Conservation (phyloP, 2,329 filamentous ascomycete genomes). For the Fusarium sublunatum region DNA sequence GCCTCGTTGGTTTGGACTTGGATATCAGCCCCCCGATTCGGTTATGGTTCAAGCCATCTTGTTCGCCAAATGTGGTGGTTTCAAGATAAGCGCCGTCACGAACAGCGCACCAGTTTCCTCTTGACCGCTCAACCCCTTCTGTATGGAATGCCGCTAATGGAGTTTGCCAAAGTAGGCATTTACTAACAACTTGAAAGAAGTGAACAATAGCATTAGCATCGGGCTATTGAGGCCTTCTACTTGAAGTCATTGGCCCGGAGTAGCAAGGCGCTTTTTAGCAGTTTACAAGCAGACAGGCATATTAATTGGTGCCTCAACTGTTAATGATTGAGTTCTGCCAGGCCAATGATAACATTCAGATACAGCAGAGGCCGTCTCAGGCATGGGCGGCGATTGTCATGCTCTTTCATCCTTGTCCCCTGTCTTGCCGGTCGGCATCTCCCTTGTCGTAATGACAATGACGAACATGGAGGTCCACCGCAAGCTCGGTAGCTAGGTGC, state of each 20-base stretch:
- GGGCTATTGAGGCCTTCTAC: not conserved
- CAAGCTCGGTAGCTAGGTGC: conserved; percentile 46
- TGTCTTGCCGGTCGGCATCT: conserved; percentile 17
- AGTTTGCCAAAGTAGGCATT: not conserved
- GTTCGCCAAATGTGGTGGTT: not conserved
- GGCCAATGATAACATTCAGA: conserved; percentile 8
- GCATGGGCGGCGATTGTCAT: conserved; percentile 23
- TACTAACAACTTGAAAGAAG: not conserved
- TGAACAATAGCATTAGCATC: not conserved
- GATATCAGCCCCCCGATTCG: conserved; percentile 11
- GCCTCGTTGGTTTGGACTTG: conserved; percentile 5
- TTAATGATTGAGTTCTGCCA: not conserved
- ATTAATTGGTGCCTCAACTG: not conserved
- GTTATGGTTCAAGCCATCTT: conserved; percentile 4
- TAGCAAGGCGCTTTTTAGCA: not conserved
- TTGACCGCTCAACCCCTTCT: not conserved
- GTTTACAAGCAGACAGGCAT: not conserved
- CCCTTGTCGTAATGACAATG: conserved; percentile 41
- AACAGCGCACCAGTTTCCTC: conserved; percentile 1
- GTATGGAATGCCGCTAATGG: not conserved
- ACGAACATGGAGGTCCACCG: conserved; percentile 45
- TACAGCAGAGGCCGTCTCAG: conserved; percentile 14
- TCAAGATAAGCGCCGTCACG: conserved; percentile 7
- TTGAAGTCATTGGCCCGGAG: not conserved
- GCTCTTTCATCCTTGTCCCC: conserved; percentile 23